Evolutionary conservation across 2,329 filamentous ascomycete species (phyloP), one percentile per base, ranked within the genome.

Genomic region (Fusarium sp.): DNA sequence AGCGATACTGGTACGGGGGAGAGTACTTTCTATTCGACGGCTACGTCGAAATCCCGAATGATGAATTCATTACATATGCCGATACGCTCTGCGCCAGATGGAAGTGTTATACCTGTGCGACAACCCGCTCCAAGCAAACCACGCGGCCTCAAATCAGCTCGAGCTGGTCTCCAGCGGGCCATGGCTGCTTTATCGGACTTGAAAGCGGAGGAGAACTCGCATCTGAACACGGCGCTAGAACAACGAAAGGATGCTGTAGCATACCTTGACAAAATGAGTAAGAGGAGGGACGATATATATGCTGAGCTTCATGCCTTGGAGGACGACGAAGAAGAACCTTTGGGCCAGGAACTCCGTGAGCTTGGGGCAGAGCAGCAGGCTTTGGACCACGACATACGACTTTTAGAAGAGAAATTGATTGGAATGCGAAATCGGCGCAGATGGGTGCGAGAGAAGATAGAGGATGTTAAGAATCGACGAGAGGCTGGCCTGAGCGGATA

Each of bases 401-500:
- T 88, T 54, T 83, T 93, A 36, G 92, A 94, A 79, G 85, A 89
- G 75, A 87, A 88, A 71, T 83, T 95, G 4, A 83, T 85, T 29
- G 85, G 85, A 6, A 84, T 94, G 81, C 89, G 89, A 74, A 86
- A 85, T 50, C 84, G 88, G 33, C 89, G 90, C 72, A 83, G 86
- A n/a, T 87, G 86, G 77, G 80, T 94, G 1, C 81, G 87, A 68
- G 85, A 86, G 5, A 86, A 89, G 75, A 88, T 93, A 49, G 85
- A 88, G 11, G 89, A 91, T 61, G 86, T 90, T 3, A 86, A 87
- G 70, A 94, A 91, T 73, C 86, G 86, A 59, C 84, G 91, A 41
- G 92, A 94, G 78, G 90, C 92, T 4, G 90, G 89, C n/a, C 79
- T 94, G 18, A 93, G 91, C 61, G 91, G 91, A 1, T 94, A 94